These are phyloP conservation scores for Globisporangium viniferum DNA, from an alignment of 352 stramenopile genomes.

Conservation along the genomic window DNA sequence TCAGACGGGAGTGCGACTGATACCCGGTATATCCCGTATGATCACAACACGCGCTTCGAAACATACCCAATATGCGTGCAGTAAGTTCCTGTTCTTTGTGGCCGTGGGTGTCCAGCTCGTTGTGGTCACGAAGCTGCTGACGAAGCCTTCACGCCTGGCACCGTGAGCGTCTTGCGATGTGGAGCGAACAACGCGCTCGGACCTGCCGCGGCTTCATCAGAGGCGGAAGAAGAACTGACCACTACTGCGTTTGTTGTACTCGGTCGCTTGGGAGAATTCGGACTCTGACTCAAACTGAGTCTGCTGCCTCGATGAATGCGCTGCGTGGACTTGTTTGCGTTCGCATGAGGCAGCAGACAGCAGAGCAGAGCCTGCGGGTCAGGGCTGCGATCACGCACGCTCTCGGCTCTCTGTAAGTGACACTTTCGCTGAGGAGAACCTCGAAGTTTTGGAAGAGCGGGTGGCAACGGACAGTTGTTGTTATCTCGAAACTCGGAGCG, in stretches of 20 bases:
- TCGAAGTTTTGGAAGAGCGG: background rate
- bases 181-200: background rate
- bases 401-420: background rate
- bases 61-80: too few species aligned
- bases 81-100: too few species aligned
- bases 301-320: background rate
- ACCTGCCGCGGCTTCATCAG: background rate
- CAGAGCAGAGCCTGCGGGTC: constrained; percentile 20
- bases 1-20: too few species aligned
- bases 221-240: background rate
- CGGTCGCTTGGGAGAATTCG: background rate
- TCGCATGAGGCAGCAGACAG: constrained; percentile 25
- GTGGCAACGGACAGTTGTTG: background rate
- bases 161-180: constrained; percentile 1
- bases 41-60: too few species aligned
- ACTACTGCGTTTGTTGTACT: background rate
- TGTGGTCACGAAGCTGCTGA: background rate
- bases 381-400: background rate
- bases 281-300: background rate
- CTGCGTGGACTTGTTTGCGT: background rate
- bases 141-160: background rate
- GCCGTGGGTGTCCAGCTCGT: too few species aligned
- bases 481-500: background rate
- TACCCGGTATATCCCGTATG: too few species aligned
- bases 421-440: background rate